Evolutionary conservation across 176 grass and related monocot species (phyloP), one percentile per base, ranked within the genome.

Genomic region (barley (Hordeum vulgare)): DNA sequence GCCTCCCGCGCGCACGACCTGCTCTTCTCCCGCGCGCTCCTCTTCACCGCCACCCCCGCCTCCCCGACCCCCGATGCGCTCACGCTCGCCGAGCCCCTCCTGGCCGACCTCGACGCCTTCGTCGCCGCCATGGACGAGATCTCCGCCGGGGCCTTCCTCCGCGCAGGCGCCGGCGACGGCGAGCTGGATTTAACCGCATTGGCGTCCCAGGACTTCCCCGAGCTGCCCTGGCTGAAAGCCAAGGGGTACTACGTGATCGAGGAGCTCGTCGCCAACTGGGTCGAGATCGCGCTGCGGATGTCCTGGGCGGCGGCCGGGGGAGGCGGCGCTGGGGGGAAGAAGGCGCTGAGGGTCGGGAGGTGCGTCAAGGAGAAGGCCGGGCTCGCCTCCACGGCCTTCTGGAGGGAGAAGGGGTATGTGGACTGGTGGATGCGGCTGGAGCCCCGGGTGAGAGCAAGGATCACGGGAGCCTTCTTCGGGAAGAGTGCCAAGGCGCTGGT

Each of bases 341-440:
- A 95, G 74, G 80, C 83, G 26, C 79, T 75, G 20, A 91, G 90
- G 77, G 74, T 87, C 11, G 89, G 88, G 40, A 98, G 93, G 66
- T 58, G 75, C 49, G 77, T 82, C 9, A 95, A 93, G 90, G 92
- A 95, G 75, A 98, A 95, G 80, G 85, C 87, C 20, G 85, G 73
- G 26, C 45, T 95, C n/a, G 90, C 96, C 13, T 85, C 96, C 5
- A 87, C 91, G 35, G 91, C 88, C 0, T 95, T 95, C 87, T 98
- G 91, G 96, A 98, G 96, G 89, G 94, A 94, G 77, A 98, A 95
- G 61, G 96, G 93, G 3, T 98, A 94, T 74, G 61, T 92, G 62
- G 93, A 98, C 81, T 98, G 96, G 96, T 98, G 96, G 96, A 81
- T 78, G 76, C 77, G 69, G 83, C 80, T 95, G 36, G 96, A 98